Percentiles rank a stretch among this genome's conserved stretches.
Conservation (phyloP, 352 stramenopile species). For the Phytophthora sojae region DNA sequence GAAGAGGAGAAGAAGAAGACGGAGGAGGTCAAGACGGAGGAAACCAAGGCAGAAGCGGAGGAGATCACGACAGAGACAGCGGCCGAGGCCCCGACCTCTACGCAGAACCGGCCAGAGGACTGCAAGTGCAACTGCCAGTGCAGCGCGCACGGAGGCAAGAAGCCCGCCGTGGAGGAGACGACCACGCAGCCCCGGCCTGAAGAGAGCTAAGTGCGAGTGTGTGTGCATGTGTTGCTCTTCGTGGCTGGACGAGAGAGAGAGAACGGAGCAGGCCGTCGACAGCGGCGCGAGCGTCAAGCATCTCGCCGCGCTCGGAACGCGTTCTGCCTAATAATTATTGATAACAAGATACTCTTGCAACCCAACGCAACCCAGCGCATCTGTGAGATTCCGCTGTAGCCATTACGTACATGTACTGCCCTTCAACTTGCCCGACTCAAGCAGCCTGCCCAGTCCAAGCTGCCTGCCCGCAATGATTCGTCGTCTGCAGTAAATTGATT, state of each 20-base stretch:
- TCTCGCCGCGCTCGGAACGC: slow-evolving; percentile 1
- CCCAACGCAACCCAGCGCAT: slow-evolving; percentile 6
- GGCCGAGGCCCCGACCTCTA: neutral
- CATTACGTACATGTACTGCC: neutral
- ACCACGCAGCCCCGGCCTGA: slow-evolving; percentile 31
- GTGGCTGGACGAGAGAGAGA: slow-evolving; percentile 7
- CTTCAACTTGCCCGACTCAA: slow-evolving; percentile 11
- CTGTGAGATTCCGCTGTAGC: slow-evolving; percentile 16
- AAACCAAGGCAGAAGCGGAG: slow-evolving; percentile 10
- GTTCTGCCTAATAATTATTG: slow-evolving; percentile 42
- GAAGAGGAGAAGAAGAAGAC: slow-evolving; percentile 11
- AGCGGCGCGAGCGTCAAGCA: neutral
- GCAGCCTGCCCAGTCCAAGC: no score
- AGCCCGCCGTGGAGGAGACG: slow-evolving; percentile 26
- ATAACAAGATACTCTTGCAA: slow-evolving; percentile 30
- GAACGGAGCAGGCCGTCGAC: slow-evolving; percentile 3
- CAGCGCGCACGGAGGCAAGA: slow-evolving; percentile 32
- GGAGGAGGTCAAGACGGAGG: neutral
- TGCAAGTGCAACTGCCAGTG: slow-evolving; percentile 50
- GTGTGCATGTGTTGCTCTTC: slow-evolving; percentile 10
- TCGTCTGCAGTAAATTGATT: no score
- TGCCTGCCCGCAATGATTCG: no score
- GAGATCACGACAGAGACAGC: neutral
- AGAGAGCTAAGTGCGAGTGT: slow-evolving; percentile 26
- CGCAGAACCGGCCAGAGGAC: slow-evolving; percentile 15